A percentile compares a stretch with the other conserved stretches of the same genome.
Conservation (phyloP, 2,329 filamentous ascomycete species). For the Berkeleyomyces rouxiae region DNA sequence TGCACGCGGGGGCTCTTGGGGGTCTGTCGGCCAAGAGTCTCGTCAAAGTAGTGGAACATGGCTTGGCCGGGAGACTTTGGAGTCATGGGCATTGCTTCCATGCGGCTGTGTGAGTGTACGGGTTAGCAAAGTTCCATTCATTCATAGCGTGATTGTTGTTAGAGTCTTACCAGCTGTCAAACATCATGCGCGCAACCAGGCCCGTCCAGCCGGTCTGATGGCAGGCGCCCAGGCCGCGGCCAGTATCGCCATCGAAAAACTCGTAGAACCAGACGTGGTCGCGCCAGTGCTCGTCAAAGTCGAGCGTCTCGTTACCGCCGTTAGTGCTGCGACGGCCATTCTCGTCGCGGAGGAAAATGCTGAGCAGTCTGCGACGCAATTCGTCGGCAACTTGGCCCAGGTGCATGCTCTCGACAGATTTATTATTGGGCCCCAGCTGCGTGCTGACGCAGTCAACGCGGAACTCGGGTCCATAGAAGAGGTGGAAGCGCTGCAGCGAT, state of each 20-base stretch:
- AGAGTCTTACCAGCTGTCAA: conserved; percentile 76
- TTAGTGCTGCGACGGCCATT: conserved; percentile 82
- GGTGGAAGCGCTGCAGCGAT: conserved; percentile 84
- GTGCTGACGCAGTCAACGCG: conserved; percentile 67
- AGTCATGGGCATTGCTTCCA: conserved; percentile 77
- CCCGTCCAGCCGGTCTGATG: conserved; percentile 97
- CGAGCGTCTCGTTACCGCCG: conserved; percentile 64
- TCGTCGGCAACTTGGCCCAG: conserved; percentile 88
- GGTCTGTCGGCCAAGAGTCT: conserved; percentile 46
- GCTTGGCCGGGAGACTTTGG: conserved; percentile 71
- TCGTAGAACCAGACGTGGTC: conserved; percentile 92
- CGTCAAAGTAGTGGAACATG: conserved; percentile 90
- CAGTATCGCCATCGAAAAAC: conserved; percentile 88
- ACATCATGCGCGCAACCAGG: conserved; percentile 88
- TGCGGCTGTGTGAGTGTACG: conserved; percentile 41
- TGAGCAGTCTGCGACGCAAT: conserved; percentile 84
- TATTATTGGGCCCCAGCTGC: neutral
- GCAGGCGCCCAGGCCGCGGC: conserved; percentile 74
- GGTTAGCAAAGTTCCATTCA: neutral
- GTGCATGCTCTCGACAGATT: conserved; percentile 53
- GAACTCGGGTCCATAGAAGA: conserved; percentile 82
- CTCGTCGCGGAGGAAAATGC: conserved; percentile 71
- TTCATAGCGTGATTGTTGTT: neutral
- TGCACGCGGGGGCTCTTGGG: conserved; percentile 15
- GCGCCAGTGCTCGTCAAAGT: conserved; percentile 87